A percentile compares a stretch with the other conserved stretches of the same genome.
phyloP scores from a whole-genome alignment of 75 land plant species.

The Pinus albicaulis region DNA sequence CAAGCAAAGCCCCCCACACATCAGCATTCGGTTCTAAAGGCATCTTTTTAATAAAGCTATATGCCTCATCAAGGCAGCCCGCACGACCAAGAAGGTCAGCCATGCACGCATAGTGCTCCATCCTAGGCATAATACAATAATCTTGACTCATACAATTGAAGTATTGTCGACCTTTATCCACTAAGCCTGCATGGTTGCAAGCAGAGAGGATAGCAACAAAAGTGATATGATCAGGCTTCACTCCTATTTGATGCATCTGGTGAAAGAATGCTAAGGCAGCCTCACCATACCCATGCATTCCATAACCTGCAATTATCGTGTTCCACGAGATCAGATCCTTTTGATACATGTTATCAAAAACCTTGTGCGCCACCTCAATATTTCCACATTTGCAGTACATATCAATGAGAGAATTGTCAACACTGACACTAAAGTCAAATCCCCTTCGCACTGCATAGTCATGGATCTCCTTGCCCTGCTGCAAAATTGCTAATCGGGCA shows the following conservation, averaged over 20 bases:
- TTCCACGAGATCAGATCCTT: constrained; percentile 62
- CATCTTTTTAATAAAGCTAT: neutral
- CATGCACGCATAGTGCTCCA: constrained; percentile 21
- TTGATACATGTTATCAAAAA: constrained; percentile 38
- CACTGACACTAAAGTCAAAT: constrained; percentile 28
- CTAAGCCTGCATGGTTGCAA: constrained; percentile 65
- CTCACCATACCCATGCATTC: constrained; percentile 44
- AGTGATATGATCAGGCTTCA: constrained; percentile 53
- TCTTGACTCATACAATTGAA: constrained; percentile 38
- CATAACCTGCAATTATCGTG: constrained; percentile 63
- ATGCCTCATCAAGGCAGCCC: constrained; percentile 19
- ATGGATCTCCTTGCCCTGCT: neutral
- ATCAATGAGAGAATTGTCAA: constrained; percentile 66
- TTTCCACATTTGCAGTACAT: constrained; percentile 74
- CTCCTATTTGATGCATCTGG: constrained; percentile 37
- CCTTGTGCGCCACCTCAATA: constrained; percentile 32
- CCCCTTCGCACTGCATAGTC: constrained; percentile 3
- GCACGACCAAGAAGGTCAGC: constrained; percentile 24
- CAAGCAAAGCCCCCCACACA: constrained; percentile 17
- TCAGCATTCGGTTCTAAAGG: neutral
- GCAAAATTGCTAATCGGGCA: neutral
- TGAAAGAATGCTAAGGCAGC: constrained; percentile 39
- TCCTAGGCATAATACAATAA: constrained; percentile 11
- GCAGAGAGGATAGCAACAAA: constrained; percentile 46
- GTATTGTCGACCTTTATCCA: constrained; percentile 52